These are phyloP conservation scores for Corynascus novoguineensis DNA, from an alignment of 495 filamentous ascomycete genomes.

Conservation along the genomic window DNA sequence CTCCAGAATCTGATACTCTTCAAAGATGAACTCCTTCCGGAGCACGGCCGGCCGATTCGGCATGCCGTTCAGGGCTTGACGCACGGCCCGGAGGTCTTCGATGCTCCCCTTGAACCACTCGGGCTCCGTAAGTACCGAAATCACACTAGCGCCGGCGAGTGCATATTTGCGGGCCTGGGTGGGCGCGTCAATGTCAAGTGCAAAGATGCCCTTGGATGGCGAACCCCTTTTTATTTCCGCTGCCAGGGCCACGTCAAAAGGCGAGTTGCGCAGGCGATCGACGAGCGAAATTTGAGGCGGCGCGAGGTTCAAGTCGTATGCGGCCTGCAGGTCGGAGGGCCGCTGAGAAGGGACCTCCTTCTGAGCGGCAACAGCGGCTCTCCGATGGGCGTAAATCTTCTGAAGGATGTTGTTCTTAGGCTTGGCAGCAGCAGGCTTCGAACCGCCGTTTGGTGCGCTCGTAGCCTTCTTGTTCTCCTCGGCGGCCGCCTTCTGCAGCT, in stretches of 20 bases:
- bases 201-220: slow-evolving; percentile 93
- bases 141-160: slow-evolving; percentile 87
- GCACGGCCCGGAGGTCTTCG: slow-evolving; percentile 84
- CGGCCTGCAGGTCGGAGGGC: slow-evolving; percentile 77
- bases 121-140: slow-evolving; percentile 95
- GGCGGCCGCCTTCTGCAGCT: slow-evolving; percentile 38
- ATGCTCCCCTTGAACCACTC: slow-evolving; percentile 99
- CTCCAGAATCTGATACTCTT: slow-evolving; percentile 97
- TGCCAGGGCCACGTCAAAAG: slow-evolving; percentile 79
- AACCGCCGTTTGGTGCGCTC: background rate
- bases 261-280: slow-evolving; percentile 69
- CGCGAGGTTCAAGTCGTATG: slow-evolving; percentile 74
- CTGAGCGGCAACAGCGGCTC: slow-evolving; percentile 69
- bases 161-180: slow-evolving; percentile 89
- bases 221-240: slow-evolving; percentile 97
- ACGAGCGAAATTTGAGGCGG: slow-evolving; percentile 83
- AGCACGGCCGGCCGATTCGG: slow-evolving; percentile 86
- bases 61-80: slow-evolving; percentile 82
- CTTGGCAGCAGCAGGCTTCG: slow-evolving; percentile 27
- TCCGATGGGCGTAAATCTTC: slow-evolving; percentile 83
- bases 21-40: slow-evolving; percentile 96
- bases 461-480: slow-evolving; percentile 12
- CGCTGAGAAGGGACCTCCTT: slow-evolving; percentile 81
- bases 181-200: slow-evolving; percentile 78
- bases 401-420: slow-evolving; percentile 82